These are phyloP conservation scores for Torrubiellomyces zombiae DNA, from an alignment of 2,329 filamentous ascomycete species.

Conservation along the genomic window DNA sequence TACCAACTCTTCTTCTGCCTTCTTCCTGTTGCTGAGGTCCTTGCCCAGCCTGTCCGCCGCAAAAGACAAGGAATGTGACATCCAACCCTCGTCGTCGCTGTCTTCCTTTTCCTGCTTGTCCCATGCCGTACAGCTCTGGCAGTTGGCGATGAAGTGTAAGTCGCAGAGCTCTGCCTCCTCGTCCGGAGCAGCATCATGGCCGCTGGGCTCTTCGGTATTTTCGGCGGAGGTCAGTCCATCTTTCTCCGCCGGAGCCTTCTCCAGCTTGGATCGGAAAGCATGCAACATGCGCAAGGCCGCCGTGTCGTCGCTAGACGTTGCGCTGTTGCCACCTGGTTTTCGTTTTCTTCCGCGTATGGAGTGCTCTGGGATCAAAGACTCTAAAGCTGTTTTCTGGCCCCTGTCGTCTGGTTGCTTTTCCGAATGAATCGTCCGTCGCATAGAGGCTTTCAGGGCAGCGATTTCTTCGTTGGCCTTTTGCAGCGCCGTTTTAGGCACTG, in stretches of 20 bases:
- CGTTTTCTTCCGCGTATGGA: conserved; percentile 57
- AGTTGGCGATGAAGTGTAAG: conserved; percentile 88
- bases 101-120: conserved; percentile 47
- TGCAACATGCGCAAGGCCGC: conserved; percentile 55
- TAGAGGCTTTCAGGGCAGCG: conserved; percentile 62
- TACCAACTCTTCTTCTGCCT: conserved; percentile 78
- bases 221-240: conserved; percentile 19
- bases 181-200: conserved; percentile 19
- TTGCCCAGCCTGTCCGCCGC: conserved; percentile 83
- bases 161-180: conserved; percentile 71
- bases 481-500: conserved; percentile 32
- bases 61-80: conserved; percentile 72
- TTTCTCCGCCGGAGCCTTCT: conserved; percentile 30
- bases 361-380: conserved; percentile 57
- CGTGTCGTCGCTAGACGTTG: conserved; percentile 38
- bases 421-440: conserved; percentile 47
- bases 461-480: conserved; percentile 67
- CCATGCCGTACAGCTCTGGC: conserved; percentile 81
- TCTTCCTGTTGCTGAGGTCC: conserved; percentile 75
- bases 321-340: conserved; percentile 36
- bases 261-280: conserved; percentile 65
- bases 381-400: conserved; percentile 48
- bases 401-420: conserved; percentile 31
- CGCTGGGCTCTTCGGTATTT: conserved; percentile 15
- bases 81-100: conserved; percentile 56